phyloP scores from a whole-genome alignment of 352 stramenopile species.

The Pythium brassicae region DNA sequence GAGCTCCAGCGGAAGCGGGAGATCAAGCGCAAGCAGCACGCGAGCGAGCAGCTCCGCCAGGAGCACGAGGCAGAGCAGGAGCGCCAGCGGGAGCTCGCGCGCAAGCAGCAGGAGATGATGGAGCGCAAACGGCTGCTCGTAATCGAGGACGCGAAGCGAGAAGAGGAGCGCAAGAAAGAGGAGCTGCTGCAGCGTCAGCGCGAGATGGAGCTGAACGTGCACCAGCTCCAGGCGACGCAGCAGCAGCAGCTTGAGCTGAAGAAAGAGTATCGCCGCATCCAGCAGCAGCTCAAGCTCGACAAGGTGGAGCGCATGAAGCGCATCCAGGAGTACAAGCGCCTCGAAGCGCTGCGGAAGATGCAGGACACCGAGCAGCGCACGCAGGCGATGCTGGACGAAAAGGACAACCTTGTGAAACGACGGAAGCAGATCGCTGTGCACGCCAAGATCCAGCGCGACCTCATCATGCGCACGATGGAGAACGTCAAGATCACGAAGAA shows the following conservation, averaged over 20 bases:
- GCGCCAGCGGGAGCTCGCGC: constrained; percentile 44
- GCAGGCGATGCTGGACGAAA: constrained; percentile 74
- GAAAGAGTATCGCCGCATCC: constrained; percentile 79
- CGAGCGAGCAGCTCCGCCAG: constrained; percentile 45
- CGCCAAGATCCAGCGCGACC: constrained; percentile 86
- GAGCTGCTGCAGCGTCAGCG: constrained; percentile 55
- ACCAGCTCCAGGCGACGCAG: constrained; percentile 67
- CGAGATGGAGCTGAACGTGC: constrained; percentile 67
- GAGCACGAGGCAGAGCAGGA: constrained; percentile 63
- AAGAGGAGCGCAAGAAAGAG: constrained; percentile 78
- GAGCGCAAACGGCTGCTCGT: constrained; percentile 71
- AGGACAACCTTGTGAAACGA: constrained; percentile 72
- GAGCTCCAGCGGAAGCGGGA: constrained; percentile 62
- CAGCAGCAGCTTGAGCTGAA: constrained; percentile 69
- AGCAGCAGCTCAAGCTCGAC: constrained; percentile 83
- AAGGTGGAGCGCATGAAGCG: constrained; percentile 91
- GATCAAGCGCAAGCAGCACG: constrained; percentile 53
- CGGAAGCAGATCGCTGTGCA: constrained; percentile 77
- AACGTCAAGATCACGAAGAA: constrained; percentile 88
- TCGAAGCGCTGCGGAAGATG: constrained; percentile 87
- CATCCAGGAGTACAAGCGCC: constrained; percentile 87
- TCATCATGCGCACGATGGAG: constrained; percentile 88
- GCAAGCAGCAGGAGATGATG: constrained; percentile 63
- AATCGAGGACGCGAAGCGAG: constrained; percentile 52
- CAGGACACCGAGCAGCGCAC: constrained; percentile 80